These are phyloP conservation scores for Neonothopanus nambi DNA, from an alignment of 1,284 basidiomycete genomes.

Conservation along the genomic window DNA sequence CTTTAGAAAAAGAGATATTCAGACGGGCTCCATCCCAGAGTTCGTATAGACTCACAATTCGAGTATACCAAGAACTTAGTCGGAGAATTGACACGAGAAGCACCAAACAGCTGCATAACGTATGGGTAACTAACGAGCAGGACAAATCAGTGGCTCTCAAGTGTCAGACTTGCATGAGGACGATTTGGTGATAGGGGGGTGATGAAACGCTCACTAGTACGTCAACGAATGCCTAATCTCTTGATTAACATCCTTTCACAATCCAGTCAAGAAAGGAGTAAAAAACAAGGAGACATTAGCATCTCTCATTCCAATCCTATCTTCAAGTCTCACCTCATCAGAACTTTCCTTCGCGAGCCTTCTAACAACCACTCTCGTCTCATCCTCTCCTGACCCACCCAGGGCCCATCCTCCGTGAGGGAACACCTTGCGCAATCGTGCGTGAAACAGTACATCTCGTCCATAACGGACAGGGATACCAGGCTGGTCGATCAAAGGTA, in stretches of 20 bases:
- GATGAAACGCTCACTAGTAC: not conserved
- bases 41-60: not conserved
- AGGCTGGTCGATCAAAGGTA: not conserved
- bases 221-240: not conserved
- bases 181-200: too few relatives aligned
- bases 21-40: not conserved
- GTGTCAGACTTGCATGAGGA: too few relatives aligned
- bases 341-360: not conserved
- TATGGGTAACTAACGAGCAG: not conserved
- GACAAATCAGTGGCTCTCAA: not conserved
- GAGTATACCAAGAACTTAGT: conserved; percentile 3
- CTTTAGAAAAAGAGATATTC: not conserved
- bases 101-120: too few relatives aligned
- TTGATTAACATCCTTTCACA: conserved; percentile 1
- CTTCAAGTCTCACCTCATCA: not conserved
- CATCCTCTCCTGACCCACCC: not conserved
- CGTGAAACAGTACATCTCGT: conserved; percentile 1
- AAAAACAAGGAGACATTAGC: too few relatives aligned
- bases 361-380: not conserved
- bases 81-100: not conserved
- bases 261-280: too few relatives aligned
- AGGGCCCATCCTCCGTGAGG: too few relatives aligned
- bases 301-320: too few relatives aligned
- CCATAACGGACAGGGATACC: too few relatives aligned
- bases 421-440: not conserved